phyloP scores from a whole-genome alignment of 2,329 filamentous ascomycete species.

The Pyrenophora tritici-repentis region DNA sequence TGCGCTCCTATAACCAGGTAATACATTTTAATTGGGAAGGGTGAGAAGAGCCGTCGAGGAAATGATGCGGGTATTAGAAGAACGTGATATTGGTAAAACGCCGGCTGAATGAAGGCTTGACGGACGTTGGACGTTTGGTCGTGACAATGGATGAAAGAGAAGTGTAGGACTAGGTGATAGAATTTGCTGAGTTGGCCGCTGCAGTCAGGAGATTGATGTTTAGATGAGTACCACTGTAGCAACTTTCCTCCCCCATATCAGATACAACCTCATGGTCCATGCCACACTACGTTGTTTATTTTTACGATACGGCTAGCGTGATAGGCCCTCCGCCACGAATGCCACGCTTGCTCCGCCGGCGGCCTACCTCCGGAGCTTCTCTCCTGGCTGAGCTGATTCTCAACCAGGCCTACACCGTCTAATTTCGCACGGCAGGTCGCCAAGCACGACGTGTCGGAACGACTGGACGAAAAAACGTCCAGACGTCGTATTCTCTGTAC shows the following conservation, averaged over 20 bases:
- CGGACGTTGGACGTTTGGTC: background rate
- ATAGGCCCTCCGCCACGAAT: background rate
- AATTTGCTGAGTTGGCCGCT: background rate
- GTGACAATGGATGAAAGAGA: too few species aligned
- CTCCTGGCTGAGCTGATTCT: conserved; percentile 6
- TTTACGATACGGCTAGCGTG: conserved; percentile 2
- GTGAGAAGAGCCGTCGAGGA: background rate
- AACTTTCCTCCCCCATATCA: too few species aligned
- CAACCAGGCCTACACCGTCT: background rate
- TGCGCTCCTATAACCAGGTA: background rate
- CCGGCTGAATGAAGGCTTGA: background rate
- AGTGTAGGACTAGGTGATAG: background rate
- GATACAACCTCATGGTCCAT: background rate
- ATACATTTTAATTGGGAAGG: too few species aligned
- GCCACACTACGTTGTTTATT: background rate
- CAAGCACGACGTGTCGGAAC: conserved; percentile 7
- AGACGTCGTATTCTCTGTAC: background rate
- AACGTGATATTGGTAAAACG: background rate
- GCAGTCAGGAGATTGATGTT: too few species aligned
- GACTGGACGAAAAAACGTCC: background rate
- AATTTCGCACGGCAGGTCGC: conserved; percentile 8
- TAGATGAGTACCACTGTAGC: background rate
- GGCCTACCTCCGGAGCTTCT: conserved; percentile 4
- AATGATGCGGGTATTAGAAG: background rate
- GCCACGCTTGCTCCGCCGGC: conserved; percentile 1